Evolutionary conservation across 768 basidiomycete genomes (phyloP), one percentile per base, ranked within the genome.

Genomic region (Tephrocybe rancida): DNA sequence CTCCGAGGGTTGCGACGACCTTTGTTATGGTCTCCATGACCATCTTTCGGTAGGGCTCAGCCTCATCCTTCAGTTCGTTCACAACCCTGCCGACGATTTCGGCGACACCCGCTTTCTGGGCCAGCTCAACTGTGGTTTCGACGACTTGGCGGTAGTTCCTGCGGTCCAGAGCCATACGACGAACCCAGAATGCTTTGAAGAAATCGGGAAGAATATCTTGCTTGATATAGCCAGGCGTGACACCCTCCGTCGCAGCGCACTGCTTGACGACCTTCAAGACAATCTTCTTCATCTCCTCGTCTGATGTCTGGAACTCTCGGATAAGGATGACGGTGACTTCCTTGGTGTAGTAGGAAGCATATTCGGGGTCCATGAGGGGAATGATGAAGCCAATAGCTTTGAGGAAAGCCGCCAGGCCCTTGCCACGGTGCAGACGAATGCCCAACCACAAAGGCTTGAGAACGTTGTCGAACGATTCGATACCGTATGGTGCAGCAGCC

Each of bases 281-380:
- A 60, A 98, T 98, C 81, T 98, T 97, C 84, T 98, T 96, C 97
- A 99, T 99, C 78, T 99, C 97, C 70, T 99, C 97, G 68, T 99
- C 97, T 8, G 96, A 96, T 5, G 95, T 97, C 70, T 96, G 95
- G 78, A 98, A 98, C 74, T 98, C 96, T 65, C 97, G 93, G 58
- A 96, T 96, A 52, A 96, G 88, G 67, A 96, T 95, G 59, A 95
- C 89, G 10, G 92, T 95, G 50, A 96, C 94, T 76, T 98, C 96
- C 72, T 96, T 96, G 44, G 95, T 98, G 70, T 99, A 99, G 75
- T 98, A 98, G 14, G 93, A 95, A 13, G 96, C 97, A 64, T 98
- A 98, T 77, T 99, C 96, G 44, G 97, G 95, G 66, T 99, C 97
- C 97, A 99, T 98, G 55, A 99, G 88, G 2, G 97, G 97, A 49